These are phyloP conservation scores for Bonia amplexicaulis DNA, from an alignment of 176 grass and related monocot genomes.

Conservation along the genomic window DNA sequence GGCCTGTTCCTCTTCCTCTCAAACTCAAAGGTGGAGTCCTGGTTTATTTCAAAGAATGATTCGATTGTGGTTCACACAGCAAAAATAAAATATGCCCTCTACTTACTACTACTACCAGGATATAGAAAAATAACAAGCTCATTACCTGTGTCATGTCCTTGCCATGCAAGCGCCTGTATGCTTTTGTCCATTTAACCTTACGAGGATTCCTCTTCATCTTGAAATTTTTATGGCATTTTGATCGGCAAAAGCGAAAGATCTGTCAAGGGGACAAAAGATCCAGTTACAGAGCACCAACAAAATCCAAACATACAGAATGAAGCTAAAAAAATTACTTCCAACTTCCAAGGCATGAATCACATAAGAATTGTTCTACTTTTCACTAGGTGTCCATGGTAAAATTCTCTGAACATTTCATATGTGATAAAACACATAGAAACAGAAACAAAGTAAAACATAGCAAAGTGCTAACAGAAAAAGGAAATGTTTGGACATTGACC, in stretches of 20 bases:
- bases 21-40: constrained; percentile 94
- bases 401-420: neutral
- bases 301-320: neutral
- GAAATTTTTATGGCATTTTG: constrained; percentile 99
- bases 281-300: neutral
- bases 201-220: constrained; percentile 99
- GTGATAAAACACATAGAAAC: neutral
- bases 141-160: constrained; percentile 95
- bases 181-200: constrained; percentile 97
- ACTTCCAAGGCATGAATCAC: neutral
- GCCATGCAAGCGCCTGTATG: constrained; percentile 67
- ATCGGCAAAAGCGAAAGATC: constrained; percentile 92
- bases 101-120: neutral
- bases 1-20: constrained; percentile 95
- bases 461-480: neutral
- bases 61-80: neutral
- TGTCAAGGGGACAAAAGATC: constrained; percentile 11
- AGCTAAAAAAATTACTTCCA: neutral
- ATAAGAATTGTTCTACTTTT: neutral
- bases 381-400: neutral
- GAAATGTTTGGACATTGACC: neutral
- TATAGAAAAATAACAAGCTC: neutral
- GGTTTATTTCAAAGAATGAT: neutral
- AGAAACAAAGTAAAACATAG: neutral
- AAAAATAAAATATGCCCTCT: neutral